Evolutionary conservation across 371 early-diverging fungal genomes (phyloP).

Genomic region (Spiromyces aspiralis): DNA sequence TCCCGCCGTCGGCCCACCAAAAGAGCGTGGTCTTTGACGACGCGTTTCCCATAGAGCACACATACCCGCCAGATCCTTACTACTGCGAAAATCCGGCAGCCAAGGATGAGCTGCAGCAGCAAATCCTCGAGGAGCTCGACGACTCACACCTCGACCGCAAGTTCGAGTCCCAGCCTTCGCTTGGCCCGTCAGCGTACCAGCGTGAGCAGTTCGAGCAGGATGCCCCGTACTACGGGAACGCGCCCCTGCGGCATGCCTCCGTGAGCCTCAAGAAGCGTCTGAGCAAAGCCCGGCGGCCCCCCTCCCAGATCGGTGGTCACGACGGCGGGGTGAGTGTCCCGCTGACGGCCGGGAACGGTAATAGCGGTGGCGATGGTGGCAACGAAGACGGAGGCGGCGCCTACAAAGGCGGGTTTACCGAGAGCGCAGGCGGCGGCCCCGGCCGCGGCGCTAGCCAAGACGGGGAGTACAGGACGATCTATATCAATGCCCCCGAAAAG

Average conservation of each 20-base stretch:
- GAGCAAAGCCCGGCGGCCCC: conserved; percentile 12
- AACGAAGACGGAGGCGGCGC: neutral
- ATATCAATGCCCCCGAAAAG: conserved; percentile 61
- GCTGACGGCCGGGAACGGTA: conserved; percentile 4
- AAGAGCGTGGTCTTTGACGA: no score
- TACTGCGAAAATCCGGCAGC: no score
- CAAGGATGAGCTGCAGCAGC: conserved; percentile 6
- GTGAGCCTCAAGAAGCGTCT: conserved; percentile 14
- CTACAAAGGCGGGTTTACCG: neutral
- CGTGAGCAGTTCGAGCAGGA: conserved; percentile 21
- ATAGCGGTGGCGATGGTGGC: neutral
- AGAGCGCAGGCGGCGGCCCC: neutral
- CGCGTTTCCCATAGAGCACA: no score
- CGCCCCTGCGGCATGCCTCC: conserved; percentile 16
- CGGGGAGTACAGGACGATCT: conserved; percentile 51
- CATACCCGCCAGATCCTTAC: no score
- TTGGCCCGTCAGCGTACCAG: conserved; percentile 23
- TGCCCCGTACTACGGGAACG: conserved; percentile 8
- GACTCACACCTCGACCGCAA: conserved; percentile 20
- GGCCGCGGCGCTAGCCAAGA: conserved; percentile 12
- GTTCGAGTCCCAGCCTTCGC: conserved; percentile 17
- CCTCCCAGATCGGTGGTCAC: conserved; percentile 1
- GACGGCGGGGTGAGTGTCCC: conserved; percentile 10
- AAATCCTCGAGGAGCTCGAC: conserved; percentile 19
- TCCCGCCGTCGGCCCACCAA: no score